A percentile compares a stretch with the other conserved stretches of the same genome.
Evolutionary conservation across 805 yeast species (phyloP).

Genomic region (Wickerhamomyces queroliae): DNA sequence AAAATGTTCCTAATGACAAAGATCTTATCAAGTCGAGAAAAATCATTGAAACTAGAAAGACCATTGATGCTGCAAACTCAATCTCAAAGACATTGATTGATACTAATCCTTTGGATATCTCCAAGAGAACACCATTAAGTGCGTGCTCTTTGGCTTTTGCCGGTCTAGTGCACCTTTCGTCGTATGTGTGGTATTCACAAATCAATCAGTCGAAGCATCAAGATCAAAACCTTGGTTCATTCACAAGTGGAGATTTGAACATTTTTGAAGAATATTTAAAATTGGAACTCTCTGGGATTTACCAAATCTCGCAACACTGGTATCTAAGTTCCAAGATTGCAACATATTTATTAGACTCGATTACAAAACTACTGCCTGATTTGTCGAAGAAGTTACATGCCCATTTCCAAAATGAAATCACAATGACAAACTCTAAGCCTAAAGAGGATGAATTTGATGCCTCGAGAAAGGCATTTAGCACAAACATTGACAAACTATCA

Average conservation of each 20-base stretch:
- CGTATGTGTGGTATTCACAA: constrained; percentile 47
- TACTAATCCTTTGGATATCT: constrained; percentile 37
- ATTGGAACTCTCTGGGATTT: constrained; percentile 41
- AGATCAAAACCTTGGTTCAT: constrained; percentile 8
- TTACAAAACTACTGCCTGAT: constrained; percentile 36
- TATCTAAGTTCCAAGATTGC: constrained; percentile 40
- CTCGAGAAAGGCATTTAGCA: neutral
- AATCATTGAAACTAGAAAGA: constrained; percentile 45
- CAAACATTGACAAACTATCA: neutral
- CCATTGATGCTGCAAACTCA: constrained; percentile 48
- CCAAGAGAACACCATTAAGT: constrained; percentile 42
- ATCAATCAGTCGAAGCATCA: constrained; percentile 15
- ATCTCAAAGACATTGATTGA: constrained; percentile 41
- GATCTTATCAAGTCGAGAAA: constrained; percentile 36
- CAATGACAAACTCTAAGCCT: neutral
- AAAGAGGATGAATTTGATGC: neutral
- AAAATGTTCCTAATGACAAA: constrained; percentile 22
- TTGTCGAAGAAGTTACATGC: constrained; percentile 31
- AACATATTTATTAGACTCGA: constrained; percentile 40
- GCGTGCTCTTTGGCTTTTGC: constrained; percentile 52
- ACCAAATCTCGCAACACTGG: constrained; percentile 47
- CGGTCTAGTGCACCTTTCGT: constrained; percentile 44
- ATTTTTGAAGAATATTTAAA: constrained; percentile 43
- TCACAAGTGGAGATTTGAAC: constrained; percentile 32
- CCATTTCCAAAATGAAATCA: constrained; percentile 19